Conservation (phyloP, 2,329 filamentous ascomycete genomes). For the Helicocarpus griseus region DNA sequence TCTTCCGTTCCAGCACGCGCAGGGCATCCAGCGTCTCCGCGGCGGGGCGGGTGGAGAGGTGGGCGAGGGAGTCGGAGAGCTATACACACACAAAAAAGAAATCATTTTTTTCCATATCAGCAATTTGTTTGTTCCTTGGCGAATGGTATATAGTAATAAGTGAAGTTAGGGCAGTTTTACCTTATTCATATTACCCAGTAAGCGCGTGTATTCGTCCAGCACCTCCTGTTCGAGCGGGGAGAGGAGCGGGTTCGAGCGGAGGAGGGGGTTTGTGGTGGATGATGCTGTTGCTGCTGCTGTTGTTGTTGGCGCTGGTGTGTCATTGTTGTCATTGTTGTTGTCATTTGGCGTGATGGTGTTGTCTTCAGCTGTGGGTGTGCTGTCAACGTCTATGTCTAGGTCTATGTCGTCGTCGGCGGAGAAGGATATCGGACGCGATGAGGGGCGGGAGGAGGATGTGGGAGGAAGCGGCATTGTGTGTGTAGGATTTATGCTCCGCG, state of each 20-base stretch:
- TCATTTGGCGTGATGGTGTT: too few relatives aligned
- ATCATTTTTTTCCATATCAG: background rate
- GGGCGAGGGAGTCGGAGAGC: slow-evolving; percentile 40
- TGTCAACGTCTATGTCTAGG: background rate
- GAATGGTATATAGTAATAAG: slow-evolving; percentile 1
- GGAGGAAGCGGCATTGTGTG: slow-evolving; percentile 9
- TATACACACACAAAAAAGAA: slow-evolving; percentile 9
- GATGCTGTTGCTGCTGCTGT: slow-evolving; percentile 6
- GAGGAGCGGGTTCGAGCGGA: slow-evolving; percentile 37
- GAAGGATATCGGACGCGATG: background rate
- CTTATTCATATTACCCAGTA: slow-evolving; percentile 85
- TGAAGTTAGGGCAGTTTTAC: slow-evolving; percentile 37
- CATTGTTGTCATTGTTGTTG: background rate
- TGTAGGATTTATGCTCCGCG: background rate
- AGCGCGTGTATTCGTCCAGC: slow-evolving; percentile 79
- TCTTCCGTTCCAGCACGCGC: slow-evolving; percentile 84
- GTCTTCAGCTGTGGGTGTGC: background rate
- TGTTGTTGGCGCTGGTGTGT: background rate
- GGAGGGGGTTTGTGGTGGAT: slow-evolving; percentile 25
- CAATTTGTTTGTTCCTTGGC: background rate
- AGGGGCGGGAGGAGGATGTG: slow-evolving; percentile 7
- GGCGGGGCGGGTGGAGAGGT: slow-evolving; percentile 54
- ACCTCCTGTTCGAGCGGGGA: slow-evolving; percentile 85
- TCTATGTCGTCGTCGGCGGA: slow-evolving; percentile 36
- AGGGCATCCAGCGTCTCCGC: slow-evolving; percentile 70